Percentiles rank a stretch among this genome's conserved stretches.
Conservation (phyloP, 768 basidiomycete species). For the Clitopilus passeckerianus region DNA sequence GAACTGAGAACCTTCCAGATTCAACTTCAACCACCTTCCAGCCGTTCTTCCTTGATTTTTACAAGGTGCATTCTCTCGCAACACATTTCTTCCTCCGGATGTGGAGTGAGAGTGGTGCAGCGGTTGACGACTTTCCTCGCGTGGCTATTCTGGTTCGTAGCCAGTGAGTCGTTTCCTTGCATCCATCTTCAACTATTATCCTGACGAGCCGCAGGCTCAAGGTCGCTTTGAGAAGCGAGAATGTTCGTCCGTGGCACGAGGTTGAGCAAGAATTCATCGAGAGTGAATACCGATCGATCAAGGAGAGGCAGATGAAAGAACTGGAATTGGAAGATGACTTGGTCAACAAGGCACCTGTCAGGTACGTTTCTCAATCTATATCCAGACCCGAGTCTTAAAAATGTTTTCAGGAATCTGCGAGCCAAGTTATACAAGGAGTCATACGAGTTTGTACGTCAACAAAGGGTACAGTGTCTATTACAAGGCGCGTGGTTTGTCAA, state of each 20-base stretch:
- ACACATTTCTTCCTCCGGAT: conserved; percentile 87
- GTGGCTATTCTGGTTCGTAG: conserved; percentile 75
- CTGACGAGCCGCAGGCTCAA: conserved; percentile 50
- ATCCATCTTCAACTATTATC: background rate
- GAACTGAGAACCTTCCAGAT: conserved; percentile 35
- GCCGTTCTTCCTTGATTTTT: conserved; percentile 85
- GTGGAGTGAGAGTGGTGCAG: conserved; percentile 87
- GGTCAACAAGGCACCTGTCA: conserved; percentile 77
- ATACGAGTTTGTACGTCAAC: conserved; percentile 83
- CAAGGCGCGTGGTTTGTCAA: conserved; percentile 94
- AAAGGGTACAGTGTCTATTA: conserved; percentile 81
- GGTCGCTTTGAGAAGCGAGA: conserved; percentile 71
- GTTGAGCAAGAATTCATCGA: conserved; percentile 80
- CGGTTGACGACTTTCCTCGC: conserved; percentile 69
- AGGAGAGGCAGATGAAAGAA: conserved; percentile 88
- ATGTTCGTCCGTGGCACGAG: conserved; percentile 73
- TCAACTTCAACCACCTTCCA: conserved; percentile 79
- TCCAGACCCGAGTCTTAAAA: background rate
- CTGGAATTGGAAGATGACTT: conserved; percentile 86
- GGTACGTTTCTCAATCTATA: conserved; percentile 43
- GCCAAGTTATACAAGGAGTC: conserved; percentile 87
- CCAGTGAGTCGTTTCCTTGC: conserved; percentile 54
- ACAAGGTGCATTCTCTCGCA: conserved; percentile 74
- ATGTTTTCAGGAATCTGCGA: conserved; percentile 63
- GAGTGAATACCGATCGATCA: conserved; percentile 79